These are phyloP conservation scores for Helicocarpus griseus DNA, from an alignment of 2,329 filamentous ascomycete genomes.

Conservation along the genomic window DNA sequence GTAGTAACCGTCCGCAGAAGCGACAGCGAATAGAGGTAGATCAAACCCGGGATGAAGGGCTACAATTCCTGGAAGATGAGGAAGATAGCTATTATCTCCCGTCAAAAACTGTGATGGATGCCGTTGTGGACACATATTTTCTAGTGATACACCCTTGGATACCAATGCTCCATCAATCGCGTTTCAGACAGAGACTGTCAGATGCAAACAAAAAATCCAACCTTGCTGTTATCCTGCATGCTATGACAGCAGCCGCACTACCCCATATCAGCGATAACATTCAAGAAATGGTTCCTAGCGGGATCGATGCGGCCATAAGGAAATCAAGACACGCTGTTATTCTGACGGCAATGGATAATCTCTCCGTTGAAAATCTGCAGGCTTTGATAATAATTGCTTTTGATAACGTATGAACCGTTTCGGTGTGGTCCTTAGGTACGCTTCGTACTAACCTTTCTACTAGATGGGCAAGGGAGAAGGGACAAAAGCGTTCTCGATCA, in stretches of 20 bases:
- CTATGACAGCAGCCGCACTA: conserved; percentile 20
- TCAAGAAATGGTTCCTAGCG: neutral
- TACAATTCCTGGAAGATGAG: neutral
- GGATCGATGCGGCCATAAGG: conserved; percentile 5
- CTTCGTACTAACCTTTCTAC: neutral
- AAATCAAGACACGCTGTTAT: conserved; percentile 19
- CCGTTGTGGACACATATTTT: conserved; percentile 31
- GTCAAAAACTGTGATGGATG: conserved; percentile 14
- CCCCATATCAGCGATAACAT: neutral
- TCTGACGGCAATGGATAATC: conserved; percentile 22
- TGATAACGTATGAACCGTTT: conserved; percentile 22
- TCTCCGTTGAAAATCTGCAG: conserved; percentile 29
- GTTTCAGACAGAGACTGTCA: conserved; percentile 18
- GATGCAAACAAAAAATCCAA: conserved; percentile 15
- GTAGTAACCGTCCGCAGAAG: neutral
- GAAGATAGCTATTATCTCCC: neutral
- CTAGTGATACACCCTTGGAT: conserved; percentile 34
- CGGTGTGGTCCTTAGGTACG: neutral
- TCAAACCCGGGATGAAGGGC: neutral
- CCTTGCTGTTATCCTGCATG: conserved; percentile 25
- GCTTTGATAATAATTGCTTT: conserved; percentile 31
- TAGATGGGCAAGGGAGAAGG: conserved; percentile 24
- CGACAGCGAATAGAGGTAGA: neutral
- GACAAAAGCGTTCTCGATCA: conserved; percentile 27
- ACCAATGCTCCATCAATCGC: conserved; percentile 28